These are phyloP conservation scores for Suillus decipiens DNA, from an alignment of 768 basidiomycete genomes.

Conservation along the genomic window DNA sequence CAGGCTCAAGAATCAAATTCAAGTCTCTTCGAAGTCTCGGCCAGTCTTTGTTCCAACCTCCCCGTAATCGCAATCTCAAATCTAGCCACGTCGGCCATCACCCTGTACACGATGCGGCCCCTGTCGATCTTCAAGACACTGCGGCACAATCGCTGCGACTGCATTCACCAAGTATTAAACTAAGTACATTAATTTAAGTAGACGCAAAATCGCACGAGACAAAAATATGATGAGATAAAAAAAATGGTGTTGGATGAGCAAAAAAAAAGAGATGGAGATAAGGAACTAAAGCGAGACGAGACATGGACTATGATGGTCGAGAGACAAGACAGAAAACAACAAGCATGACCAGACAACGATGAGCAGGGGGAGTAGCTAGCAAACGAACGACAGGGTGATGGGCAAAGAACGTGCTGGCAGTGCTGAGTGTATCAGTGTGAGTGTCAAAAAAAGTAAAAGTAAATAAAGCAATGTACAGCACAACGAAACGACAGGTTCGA, in stretches of 20 bases:
- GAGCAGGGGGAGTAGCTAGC: conserved; percentile 1
- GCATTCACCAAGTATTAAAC: conserved; percentile 22
- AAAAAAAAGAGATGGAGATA: background rate
- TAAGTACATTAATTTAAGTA: conserved; percentile 29
- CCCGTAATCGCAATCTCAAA: conserved; percentile 3
- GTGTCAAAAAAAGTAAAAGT: background rate
- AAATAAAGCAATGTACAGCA: conserved; percentile 2
- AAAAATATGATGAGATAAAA: conserved; percentile 24
- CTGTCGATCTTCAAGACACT: background rate
- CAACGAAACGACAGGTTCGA: conserved; percentile 3
- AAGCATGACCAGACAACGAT: conserved; percentile 5
- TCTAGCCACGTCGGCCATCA: background rate
- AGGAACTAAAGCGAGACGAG: background rate
- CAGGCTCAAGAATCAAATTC: background rate
- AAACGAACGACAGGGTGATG: conserved; percentile 2
- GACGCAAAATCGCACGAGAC: conserved; percentile 10
- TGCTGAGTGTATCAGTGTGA: conserved; percentile 15
- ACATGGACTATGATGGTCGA: background rate
- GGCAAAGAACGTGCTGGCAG: conserved; percentile 8
- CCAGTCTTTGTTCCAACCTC: background rate
- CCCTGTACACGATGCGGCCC: background rate
- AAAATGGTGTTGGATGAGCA: conserved; percentile 9
- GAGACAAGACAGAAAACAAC: background rate
- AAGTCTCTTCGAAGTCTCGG: background rate
- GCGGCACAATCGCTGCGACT: background rate